These are phyloP conservation scores for Leishmania aethiopica DNA, from an alignment of 208 protist genomes.

Conservation along the genomic window DNA sequence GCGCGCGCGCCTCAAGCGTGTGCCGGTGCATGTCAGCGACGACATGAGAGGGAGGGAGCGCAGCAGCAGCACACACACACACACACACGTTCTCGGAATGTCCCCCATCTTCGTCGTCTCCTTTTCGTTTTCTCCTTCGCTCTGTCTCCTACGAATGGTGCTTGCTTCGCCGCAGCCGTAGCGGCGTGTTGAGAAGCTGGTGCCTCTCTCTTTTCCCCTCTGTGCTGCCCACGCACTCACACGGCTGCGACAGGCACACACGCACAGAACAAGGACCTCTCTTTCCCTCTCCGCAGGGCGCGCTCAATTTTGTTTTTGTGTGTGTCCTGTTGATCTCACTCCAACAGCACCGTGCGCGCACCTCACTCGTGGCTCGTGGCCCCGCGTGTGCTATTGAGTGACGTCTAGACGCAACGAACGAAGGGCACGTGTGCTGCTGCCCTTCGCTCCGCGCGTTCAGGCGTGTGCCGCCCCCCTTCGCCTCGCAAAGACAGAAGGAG, in stretches of 20 bases:
- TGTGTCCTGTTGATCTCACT: background rate
- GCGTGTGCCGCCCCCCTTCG: background rate
- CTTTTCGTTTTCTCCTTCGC: background rate
- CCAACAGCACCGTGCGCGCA: background rate
- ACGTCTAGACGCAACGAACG: background rate
- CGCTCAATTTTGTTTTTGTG: no score
- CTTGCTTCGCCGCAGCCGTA: background rate
- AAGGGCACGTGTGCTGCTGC: background rate
- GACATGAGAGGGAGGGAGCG: background rate
- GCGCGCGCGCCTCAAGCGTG: background rate
- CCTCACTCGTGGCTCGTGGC: background rate
- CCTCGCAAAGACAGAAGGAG: background rate
- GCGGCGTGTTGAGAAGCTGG: background rate
- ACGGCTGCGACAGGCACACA: background rate
- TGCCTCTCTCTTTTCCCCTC: background rate
- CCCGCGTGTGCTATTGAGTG: background rate
- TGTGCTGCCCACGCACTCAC: background rate
- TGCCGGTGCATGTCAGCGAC: background rate
- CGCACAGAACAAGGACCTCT: background rate
- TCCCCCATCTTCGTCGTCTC: background rate
- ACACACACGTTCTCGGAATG: background rate
- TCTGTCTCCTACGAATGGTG: background rate
- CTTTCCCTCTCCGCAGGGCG: background rate
- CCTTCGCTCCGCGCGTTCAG: background rate
- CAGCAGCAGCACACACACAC: background rate